Evolutionary conservation across 768 basidiomycete genomes (phyloP).

Genomic region (Hypsizygus marmoreus): DNA sequence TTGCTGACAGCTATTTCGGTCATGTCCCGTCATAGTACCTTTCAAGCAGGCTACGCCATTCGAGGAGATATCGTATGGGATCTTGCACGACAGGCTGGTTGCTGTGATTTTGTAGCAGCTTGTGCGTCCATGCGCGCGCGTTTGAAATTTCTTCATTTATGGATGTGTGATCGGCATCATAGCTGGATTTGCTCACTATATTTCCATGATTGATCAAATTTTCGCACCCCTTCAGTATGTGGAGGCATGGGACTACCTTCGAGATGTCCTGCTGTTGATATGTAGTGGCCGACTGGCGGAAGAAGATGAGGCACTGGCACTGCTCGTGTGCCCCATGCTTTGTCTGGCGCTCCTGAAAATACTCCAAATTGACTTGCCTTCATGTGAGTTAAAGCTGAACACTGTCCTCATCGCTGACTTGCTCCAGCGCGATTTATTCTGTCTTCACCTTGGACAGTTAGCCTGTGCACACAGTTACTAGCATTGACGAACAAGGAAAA

Average conservation of each 20-base stretch:
- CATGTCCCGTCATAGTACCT: slow-evolving; percentile 1
- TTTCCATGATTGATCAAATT: slow-evolving; percentile 27
- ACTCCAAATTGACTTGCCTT: slow-evolving; percentile 22
- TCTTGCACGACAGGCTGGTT: slow-evolving; percentile 27
- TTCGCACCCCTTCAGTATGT: slow-evolving; percentile 40
- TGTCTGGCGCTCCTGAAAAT: slow-evolving; percentile 50
- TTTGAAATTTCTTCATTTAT: slow-evolving; percentile 3
- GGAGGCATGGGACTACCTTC: slow-evolving; percentile 58
- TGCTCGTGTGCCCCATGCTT: slow-evolving; percentile 50
- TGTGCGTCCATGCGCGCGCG: slow-evolving; percentile 27
- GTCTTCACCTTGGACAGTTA: slow-evolving; percentile 54
- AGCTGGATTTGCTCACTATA: slow-evolving; percentile 52
- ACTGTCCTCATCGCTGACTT: not conserved
- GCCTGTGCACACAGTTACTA: slow-evolving; percentile 41
- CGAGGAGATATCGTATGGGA: slow-evolving; percentile 40
- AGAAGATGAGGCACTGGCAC: slow-evolving; percentile 51
- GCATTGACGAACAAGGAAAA: slow-evolving; percentile 22
- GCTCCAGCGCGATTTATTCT: slow-evolving; percentile 27
- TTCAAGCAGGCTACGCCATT: slow-evolving; percentile 17
- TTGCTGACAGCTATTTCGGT: slow-evolving; percentile 37
- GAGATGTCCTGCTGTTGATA: slow-evolving; percentile 50
- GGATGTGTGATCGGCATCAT: not conserved
- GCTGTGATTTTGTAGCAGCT: slow-evolving; percentile 36
- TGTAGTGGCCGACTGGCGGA: slow-evolving; percentile 43
- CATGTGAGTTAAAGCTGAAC: slow-evolving; percentile 24